Evolutionary conservation across 2,329 filamentous ascomycete species (phyloP).

Genomic region (Cordyceps farinosa): DNA sequence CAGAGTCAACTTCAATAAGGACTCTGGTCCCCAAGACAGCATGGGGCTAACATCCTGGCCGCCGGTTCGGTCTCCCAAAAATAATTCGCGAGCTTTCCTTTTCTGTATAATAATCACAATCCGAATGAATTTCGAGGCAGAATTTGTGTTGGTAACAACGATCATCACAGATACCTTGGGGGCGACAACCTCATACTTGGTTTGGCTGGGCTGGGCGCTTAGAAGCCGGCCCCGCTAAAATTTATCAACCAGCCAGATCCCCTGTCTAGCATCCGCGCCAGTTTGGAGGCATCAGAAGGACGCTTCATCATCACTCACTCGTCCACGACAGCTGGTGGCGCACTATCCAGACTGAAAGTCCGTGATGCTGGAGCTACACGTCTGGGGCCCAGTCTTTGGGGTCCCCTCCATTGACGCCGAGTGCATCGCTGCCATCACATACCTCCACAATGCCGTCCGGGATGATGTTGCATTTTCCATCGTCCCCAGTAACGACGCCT

Average conservation of each 20-base stretch:
- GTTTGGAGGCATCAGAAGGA: neutral
- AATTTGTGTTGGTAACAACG: too few relatives aligned
- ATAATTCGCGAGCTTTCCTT: too few relatives aligned
- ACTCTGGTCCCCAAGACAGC: too few relatives aligned
- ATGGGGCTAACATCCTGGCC: too few relatives aligned
- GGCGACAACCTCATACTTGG: too few relatives aligned
- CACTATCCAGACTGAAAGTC: neutral
- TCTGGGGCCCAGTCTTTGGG: conserved; percentile 86
- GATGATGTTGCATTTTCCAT: conserved; percentile 59
- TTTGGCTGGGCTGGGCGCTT: neutral
- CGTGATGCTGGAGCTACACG: conserved; percentile 64
- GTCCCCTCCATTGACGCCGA: conserved; percentile 88
- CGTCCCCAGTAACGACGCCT: conserved; percentile 69
- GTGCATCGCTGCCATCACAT: conserved; percentile 79
- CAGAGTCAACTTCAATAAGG: too few relatives aligned
- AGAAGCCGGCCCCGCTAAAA: conserved; percentile 1
- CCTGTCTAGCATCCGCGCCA: conserved; percentile 1
- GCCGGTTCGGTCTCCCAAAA: too few relatives aligned
- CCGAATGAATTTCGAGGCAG: too few relatives aligned
- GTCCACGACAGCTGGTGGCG: neutral
- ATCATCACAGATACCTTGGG: too few relatives aligned
- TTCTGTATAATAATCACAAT: too few relatives aligned
- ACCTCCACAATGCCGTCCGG: conserved; percentile 63
- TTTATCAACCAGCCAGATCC: conserved; percentile 1
- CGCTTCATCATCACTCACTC: neutral